Percentiles rank a stretch among this genome's conserved stretches.
phyloP scores from a whole-genome alignment of 2,329 filamentous ascomycete species.

The Penicillium sp. region DNA sequence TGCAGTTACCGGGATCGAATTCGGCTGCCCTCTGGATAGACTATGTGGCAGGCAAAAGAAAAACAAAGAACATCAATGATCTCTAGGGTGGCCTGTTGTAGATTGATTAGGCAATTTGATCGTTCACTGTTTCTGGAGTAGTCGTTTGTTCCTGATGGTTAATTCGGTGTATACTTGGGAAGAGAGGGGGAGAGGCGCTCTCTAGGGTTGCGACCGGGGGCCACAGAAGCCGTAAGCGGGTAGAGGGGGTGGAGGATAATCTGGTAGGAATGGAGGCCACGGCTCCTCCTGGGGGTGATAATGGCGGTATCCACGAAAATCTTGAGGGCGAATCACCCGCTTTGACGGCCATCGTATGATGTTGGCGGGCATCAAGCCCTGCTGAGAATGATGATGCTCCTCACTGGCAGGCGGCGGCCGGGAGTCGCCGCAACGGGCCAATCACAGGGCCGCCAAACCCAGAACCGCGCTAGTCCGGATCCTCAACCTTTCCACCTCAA shows the following conservation, averaged over 20 bases:
- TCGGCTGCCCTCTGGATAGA: slow-evolving; percentile 21
- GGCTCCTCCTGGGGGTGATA: too few relatives aligned
- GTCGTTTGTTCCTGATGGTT: too few relatives aligned
- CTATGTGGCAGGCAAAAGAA: slow-evolving; percentile 8
- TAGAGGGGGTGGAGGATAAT: too few relatives aligned
- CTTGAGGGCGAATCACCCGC: too few relatives aligned
- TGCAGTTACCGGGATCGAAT: slow-evolving; percentile 30
- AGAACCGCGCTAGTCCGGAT: slow-evolving; percentile 37
- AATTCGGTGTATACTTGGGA: too few relatives aligned
- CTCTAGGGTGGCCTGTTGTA: slow-evolving; percentile 6
- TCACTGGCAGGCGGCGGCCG: slow-evolving; percentile 19
- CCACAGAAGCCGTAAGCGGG: too few relatives aligned
- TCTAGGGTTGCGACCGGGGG: background rate
- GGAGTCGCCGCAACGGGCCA: slow-evolving; percentile 26
- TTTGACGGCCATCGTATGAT: slow-evolving; percentile 5
- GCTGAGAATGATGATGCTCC: slow-evolving; percentile 15
- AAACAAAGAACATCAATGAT: background rate
- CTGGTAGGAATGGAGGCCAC: too few relatives aligned
- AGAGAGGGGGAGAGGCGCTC: too few relatives aligned
- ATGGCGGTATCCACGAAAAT: too few relatives aligned
- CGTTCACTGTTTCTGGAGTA: slow-evolving; percentile 1
- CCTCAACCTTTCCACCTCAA: slow-evolving; percentile 42
- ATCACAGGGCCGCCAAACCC: slow-evolving; percentile 35
- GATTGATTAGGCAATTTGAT: slow-evolving; percentile 6
- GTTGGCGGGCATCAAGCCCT: too few relatives aligned